Evolutionary conservation across 2,329 filamentous ascomycete species (phyloP), one percentile per base, ranked within the genome.

Genomic region (Xylaria sp.): DNA sequence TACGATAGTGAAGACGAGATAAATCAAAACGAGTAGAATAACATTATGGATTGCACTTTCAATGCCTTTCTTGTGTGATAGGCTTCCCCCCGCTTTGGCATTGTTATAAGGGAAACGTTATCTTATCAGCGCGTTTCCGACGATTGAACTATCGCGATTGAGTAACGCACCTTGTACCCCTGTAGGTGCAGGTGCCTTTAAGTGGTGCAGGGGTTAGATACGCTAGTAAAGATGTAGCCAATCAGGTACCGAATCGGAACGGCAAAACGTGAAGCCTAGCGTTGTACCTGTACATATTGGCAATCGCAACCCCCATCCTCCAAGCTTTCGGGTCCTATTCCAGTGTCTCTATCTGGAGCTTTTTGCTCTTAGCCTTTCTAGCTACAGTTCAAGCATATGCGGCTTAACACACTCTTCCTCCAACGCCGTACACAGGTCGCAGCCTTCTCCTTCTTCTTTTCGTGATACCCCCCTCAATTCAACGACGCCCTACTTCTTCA

Each of bases 201-300:
- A 31, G 15, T 31, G 8, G 13, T n/a, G 18, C 63, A 55, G 9
- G 55, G 61, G 37, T 48, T 23, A 37, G 15, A 1, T 9, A 28
- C 50, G 34, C 63, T 69, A 66, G 56, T 23, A 15, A 5, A 46
- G 15, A 1, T 52, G 13, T 0, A 41, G 9, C 75, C 72, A 77
- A 77, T 77, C 37, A 74, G 9, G 39, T 1, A 18, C 12, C 18
- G 1, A 2, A 12, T 57, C 20, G n/a, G 15, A n/a, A 41, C 75
- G 75, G 75, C 66, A 72, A 72, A 76, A 74, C 72, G 65, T 76
- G 46, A 59, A 3, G 66, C 75, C 76, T 78, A 78, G 76, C 76
- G 67, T 76, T 76, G 76, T 76, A 76, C 52, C 64, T 75, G 67
- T 76, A 76, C 74, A 70, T 69, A 69, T 59, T 66, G 75, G 71